These are phyloP conservation scores for Lepidium aucheri DNA, from an alignment of 345 rosid genomes.

Conservation along the genomic window DNA sequence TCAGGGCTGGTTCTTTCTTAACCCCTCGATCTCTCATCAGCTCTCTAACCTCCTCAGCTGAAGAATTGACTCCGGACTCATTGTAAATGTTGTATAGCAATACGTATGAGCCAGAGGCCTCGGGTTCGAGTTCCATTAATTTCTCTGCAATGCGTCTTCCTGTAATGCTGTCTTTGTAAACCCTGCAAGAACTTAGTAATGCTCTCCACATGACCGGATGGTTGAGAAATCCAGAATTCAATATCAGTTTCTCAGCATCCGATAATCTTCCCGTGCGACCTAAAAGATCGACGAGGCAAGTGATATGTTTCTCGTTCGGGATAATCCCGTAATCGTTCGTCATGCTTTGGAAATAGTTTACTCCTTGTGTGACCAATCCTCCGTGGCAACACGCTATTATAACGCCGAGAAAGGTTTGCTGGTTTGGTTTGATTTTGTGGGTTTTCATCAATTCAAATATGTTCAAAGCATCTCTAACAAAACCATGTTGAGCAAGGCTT, in stretches of 20 bases:
- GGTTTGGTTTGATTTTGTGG: constrained; percentile 30
- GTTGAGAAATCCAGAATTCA: constrained; percentile 32
- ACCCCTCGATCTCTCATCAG: constrained; percentile 34
- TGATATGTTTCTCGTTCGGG: constrained; percentile 33
- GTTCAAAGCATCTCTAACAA: constrained; percentile 30
- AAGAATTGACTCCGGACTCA: constrained; percentile 30
- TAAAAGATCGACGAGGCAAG: constrained; percentile 42
- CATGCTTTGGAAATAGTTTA: constrained; percentile 38
- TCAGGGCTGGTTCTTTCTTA: constrained; percentile 48
- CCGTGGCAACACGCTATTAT: constrained; percentile 49
- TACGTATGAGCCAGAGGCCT: constrained; percentile 40
- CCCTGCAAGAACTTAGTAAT: constrained; percentile 43
- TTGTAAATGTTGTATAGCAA: constrained; percentile 36
- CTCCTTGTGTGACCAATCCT: constrained; percentile 42
- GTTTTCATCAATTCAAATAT: constrained; percentile 37
- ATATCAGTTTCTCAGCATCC: constrained; percentile 38
- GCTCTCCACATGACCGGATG: constrained; percentile 48
- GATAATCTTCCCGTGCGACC: constrained; percentile 38
- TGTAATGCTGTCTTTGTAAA: constrained; percentile 24
- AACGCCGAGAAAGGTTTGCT: constrained; percentile 33
- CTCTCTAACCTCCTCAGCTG: constrained; percentile 30
- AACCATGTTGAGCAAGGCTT: constrained; percentile 46
- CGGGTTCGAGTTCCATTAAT: constrained; percentile 38
- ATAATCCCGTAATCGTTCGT: constrained; percentile 18
- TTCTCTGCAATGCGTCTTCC: constrained; percentile 40